These are phyloP conservation scores for Claviceps spartinae DNA, from an alignment of 2,329 filamentous ascomycete genomes.

Conservation along the genomic window DNA sequence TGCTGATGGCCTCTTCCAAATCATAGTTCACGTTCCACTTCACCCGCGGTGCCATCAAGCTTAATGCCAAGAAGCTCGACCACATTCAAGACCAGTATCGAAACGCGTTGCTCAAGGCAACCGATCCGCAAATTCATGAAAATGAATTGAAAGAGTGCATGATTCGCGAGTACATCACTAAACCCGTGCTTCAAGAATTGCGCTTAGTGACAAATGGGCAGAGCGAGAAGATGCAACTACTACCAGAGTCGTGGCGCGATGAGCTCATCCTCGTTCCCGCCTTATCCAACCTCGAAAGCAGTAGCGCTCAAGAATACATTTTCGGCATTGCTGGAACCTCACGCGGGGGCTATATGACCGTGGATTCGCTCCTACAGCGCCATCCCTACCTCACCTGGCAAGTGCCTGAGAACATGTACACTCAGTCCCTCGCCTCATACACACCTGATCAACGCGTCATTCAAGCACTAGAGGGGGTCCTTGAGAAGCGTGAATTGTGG, in stretches of 20 bases:
- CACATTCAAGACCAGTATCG: constrained; percentile 62
- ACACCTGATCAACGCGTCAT: constrained; percentile 10
- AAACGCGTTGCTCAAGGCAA: constrained; percentile 18
- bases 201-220: constrained; percentile 11
- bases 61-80: constrained; percentile 66
- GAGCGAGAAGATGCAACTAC: background rate
- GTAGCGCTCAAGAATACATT: constrained; percentile 10
- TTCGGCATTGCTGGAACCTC: constrained; percentile 10
- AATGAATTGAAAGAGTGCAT: constrained; percentile 9
- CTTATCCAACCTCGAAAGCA: constrained; percentile 6
- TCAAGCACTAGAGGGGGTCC: constrained; percentile 13
- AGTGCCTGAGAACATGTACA: constrained; percentile 18
- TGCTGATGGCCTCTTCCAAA: constrained; percentile 11
- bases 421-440: constrained; percentile 11
- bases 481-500: constrained; percentile 10
- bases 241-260: constrained; percentile 11
- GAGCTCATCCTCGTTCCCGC: constrained; percentile 16
- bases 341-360: constrained; percentile 13
- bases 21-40: constrained; percentile 69
- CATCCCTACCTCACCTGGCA: constrained; percentile 27
- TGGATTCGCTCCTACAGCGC: constrained; percentile 11
- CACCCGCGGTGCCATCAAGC: constrained; percentile 78
- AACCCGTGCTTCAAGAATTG: constrained; percentile 13
- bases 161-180: constrained; percentile 11
- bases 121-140: constrained; percentile 6